Conservation (phyloP, 352 stramenopile genomes). For the Phytopythium sindhum region DNA sequence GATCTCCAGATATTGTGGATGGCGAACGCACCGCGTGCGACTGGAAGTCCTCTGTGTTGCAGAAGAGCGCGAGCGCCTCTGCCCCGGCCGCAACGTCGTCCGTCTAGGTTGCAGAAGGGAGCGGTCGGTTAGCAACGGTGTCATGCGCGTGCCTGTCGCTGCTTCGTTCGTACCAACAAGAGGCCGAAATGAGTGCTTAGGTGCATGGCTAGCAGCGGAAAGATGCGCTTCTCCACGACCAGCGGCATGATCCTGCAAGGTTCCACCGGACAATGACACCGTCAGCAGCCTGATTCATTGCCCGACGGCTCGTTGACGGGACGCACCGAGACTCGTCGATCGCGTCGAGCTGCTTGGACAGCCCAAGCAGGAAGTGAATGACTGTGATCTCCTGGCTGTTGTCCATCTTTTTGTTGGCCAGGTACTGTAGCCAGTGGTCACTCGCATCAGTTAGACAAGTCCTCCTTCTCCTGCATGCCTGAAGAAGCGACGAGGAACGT, state of each 20-base stretch:
- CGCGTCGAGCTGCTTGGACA: slow-evolving; percentile 80
- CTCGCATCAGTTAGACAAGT: background rate
- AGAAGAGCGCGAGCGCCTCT: slow-evolving; percentile 73
- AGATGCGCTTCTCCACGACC: slow-evolving; percentile 75
- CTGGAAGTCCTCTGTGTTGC: slow-evolving; percentile 83
- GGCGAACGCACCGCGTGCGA: slow-evolving; percentile 35
- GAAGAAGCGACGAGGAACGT: slow-evolving; percentile 13
- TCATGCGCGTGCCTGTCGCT: background rate
- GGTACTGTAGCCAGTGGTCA: slow-evolving; percentile 32
- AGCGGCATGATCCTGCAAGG: slow-evolving; percentile 76
- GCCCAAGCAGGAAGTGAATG: slow-evolving; percentile 81
- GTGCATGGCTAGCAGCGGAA: slow-evolving; percentile 74
- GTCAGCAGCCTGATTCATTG: background rate
- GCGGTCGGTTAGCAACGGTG: slow-evolving; percentile 5
- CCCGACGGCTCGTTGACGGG: background rate
- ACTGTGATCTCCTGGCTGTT: slow-evolving; percentile 85
- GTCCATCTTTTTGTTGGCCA: slow-evolving; percentile 67
- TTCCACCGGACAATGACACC: background rate
- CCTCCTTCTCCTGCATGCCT: background rate
- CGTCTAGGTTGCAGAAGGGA: slow-evolving; percentile 15
- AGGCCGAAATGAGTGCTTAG: slow-evolving; percentile 57
- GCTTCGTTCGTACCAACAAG: slow-evolving; percentile 25
- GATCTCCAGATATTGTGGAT: background rate
- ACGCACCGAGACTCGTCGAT: slow-evolving; percentile 78
- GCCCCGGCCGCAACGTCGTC: slow-evolving; percentile 52